Evolutionary conservation across 768 basidiomycete genomes (phyloP), one percentile per base, ranked within the genome.

Genomic region (Tulasnella sp.): DNA sequence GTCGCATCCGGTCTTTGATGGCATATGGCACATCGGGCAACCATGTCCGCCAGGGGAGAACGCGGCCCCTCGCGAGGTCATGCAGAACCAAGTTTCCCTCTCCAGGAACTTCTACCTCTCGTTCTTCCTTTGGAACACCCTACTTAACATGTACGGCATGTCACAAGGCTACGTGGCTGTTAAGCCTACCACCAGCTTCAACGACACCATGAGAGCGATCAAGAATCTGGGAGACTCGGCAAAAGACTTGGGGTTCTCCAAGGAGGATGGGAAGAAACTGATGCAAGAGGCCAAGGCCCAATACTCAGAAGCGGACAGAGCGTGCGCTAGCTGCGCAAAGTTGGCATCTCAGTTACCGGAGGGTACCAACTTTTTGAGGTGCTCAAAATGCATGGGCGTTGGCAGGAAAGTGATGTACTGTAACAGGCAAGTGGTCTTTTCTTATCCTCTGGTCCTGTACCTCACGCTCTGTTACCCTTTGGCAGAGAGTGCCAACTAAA

Each of bases 61-160:
- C 18, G 71, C 24, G n/a, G 40, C 71, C 0, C 18, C 24, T n/a
- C 71, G 34, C 4, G 16, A 42, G 12, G 71, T 72, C 36, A 36
- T 36, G 36, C 71, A 72, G 31, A 36, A 42, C 31, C 71, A 72
- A 10, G 71, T 42, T 19, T 42, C 40, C 31, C 40, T 72, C 27
- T 72, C 71, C 24, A 21, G 71, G 18, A 72, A 42, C 40, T 72
- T 36, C 40, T 72, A 24, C 71, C 24, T 72, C 12, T 36, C 71
- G 40, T 72, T 72, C 71, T 72, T 72, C 71, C 31, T 72, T 72
- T 72, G 71, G 71, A 72, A 72, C 71, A 72, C 71, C 18, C 7
- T 72, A 21, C 71, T 72, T 24, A 36, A 72, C 34, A 42, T 72
- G 40, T 72, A 72, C 71, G 71, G 40, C 71, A 72, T 2, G 18